A percentile compares a stretch with the other conserved stretches of the same genome.
phyloP scores from a whole-genome alignment of 306 rosid species.

The Amphicarpaea edgeworthii region DNA sequence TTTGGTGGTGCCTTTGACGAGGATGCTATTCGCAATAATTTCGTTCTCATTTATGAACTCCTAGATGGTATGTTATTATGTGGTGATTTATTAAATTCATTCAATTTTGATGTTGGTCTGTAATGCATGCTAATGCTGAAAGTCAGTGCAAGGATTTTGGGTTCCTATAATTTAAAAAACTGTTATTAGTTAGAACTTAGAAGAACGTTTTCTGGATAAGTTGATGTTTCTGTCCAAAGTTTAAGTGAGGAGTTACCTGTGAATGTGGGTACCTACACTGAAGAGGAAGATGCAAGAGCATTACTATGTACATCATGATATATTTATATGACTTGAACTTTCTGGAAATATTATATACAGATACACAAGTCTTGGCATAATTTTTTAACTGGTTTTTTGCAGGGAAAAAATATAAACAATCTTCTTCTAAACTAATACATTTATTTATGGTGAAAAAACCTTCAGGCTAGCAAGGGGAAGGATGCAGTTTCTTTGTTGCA shows the following conservation, averaged over 20 bases:
- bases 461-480: conserved; percentile 5
- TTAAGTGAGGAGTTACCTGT: conserved; percentile 15
- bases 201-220: conserved; percentile 13
- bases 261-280: neutral
- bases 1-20: conserved; percentile 99
- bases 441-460: neutral
- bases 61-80: conserved; percentile 75
- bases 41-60: conserved; percentile 95
- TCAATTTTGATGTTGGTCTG: conserved; percentile 31
- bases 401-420: conserved; percentile 1
- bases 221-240: conserved; percentile 21
- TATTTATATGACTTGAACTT: conserved; percentile 32
- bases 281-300: conserved; percentile 30
- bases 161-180: neutral
- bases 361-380: neutral
- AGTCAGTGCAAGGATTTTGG: conserved; percentile 18
- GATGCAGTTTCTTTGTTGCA: conserved; percentile 9
- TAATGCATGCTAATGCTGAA: neutral
- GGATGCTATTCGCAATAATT: conserved; percentile 98
- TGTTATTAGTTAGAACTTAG: conserved; percentile 2
- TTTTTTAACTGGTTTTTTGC: neutral
- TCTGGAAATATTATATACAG: neutral
- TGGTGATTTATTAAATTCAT: conserved; percentile 22
- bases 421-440: neutral
- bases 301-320: neutral